A percentile compares a stretch with the other conserved stretches of the same genome.
Evolutionary conservation across 2,329 filamentous ascomycete genomes (phyloP).

Genomic region (Pezicula neosporulosa): DNA sequence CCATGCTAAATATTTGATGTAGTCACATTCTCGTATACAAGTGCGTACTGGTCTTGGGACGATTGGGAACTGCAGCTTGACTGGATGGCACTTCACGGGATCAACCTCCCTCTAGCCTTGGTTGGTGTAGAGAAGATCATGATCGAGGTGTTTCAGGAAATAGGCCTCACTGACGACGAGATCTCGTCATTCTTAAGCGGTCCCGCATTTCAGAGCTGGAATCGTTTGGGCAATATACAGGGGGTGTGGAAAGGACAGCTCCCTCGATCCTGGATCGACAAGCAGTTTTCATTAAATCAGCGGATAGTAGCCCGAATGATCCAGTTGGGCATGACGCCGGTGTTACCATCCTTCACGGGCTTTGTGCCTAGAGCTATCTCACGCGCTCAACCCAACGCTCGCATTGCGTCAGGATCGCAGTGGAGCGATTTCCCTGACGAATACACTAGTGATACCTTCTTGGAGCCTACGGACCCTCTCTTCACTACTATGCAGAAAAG

Average conservation of each 20-base stretch:
- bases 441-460: conserved; percentile 44
- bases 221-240: conserved; percentile 50
- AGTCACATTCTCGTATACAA: conserved; percentile 50
- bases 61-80: conserved; percentile 51
- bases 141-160: conserved; percentile 41
- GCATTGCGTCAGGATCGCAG: conserved; percentile 37
- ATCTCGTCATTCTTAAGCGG: conserved; percentile 44
- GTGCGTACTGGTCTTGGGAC: conserved; percentile 48
- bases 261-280: conserved; percentile 41
- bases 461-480: conserved; percentile 40
- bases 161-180: conserved; percentile 40
- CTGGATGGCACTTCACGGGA: conserved; percentile 48
- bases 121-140: conserved; percentile 48
- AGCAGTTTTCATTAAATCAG: conserved; percentile 44
- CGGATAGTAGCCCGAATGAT: conserved; percentile 46
- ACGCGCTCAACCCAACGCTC: conserved; percentile 39
- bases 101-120: conserved; percentile 50
- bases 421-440: conserved; percentile 38
- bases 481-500: conserved; percentile 40
- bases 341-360: conserved; percentile 48
- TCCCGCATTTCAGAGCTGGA: conserved; percentile 49
- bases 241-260: conserved; percentile 43
- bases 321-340: conserved; percentile 48
- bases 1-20: too few species aligned
- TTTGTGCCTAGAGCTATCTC: conserved; percentile 42